Evolutionary conservation across 148 eudicot genomes (phyloP), one percentile per base, ranked within the genome.

Genomic region (Rhododendron mucronatum): DNA sequence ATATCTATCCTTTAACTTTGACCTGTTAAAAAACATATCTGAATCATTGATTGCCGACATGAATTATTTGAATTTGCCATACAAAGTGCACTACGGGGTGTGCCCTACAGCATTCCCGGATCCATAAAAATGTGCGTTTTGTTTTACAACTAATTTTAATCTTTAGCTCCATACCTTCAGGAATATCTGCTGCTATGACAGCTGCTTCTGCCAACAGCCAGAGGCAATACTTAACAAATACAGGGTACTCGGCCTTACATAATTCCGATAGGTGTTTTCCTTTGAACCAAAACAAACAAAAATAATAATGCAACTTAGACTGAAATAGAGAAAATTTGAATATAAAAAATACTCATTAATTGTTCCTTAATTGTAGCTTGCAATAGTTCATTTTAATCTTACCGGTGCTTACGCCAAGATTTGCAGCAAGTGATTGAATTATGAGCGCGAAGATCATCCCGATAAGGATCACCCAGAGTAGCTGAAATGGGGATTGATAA

Each of bases 391-490:
- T 21, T 21, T 21, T 7, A 23, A 61, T 61, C 28, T 61, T 61
- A 61, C 69, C 69, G 11, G 28, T 61, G 28, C 26, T 61, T 61
- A 61, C 69, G 69, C 69, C 69, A 61, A 61, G 69, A 61, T 61
- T 61, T 7, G 69, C 69, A 61, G 69, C 69, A 21, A 61, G 69
- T 0, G 69, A 61, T 61, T 61, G 69, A 61, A 61, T 61, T 61
- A 61, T 21, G 47, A 95, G 89, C 14, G 99, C 98, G 69, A 96
- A 96, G 11, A 96, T 88, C 85, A 96, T 86, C 77, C 98, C 98
- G 41, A 95, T 89, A 30, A 96, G 91, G 61, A 94, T 92, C 87
- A 96, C 94, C 98, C 98, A 96, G 15, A 96, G 87, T 80, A 96
- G 90, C 99, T 23, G 63, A 61, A 61, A 61, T 61, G 28, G 26